Evolutionary conservation across 2,329 filamentous ascomycete species (phyloP).

Genomic region (Beauveria sp.): DNA sequence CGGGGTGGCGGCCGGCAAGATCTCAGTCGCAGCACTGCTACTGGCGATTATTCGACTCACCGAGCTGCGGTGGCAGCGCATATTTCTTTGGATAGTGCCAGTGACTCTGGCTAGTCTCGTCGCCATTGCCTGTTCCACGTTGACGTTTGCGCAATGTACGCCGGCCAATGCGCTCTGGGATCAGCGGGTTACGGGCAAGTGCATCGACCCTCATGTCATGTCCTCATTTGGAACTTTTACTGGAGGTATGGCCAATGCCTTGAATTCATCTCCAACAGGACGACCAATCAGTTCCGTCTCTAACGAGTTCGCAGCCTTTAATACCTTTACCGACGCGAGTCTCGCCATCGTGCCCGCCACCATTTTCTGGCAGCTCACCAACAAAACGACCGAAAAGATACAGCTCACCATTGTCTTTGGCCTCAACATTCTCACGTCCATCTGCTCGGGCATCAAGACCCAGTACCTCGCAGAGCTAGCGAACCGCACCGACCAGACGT

Average conservation of each 20-base stretch:
- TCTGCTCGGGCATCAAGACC: conserved; percentile 19
- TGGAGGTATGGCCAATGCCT: conserved; percentile 10
- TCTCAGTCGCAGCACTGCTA: conserved; percentile 17
- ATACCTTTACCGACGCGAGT: conserved; percentile 18
- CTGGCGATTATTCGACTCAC: conserved; percentile 15
- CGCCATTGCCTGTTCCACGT: conserved; percentile 15
- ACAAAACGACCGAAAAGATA: conserved; percentile 66
- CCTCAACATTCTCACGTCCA: conserved; percentile 18
- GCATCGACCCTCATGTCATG: conserved; percentile 17
- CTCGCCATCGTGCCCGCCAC: conserved; percentile 17
- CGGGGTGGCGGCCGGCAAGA: conserved; percentile 17
- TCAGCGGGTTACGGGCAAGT: conserved; percentile 13
- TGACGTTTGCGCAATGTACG: conserved; percentile 18
- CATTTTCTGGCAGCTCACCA: conserved; percentile 62
- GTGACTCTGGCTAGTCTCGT: conserved; percentile 14
- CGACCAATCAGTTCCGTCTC: not conserved
- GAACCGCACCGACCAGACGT: conserved; percentile 18
- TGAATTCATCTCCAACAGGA: not conserved
- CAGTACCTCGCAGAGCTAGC: conserved; percentile 16
- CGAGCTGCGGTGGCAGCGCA: conserved; percentile 16
- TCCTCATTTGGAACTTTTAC: conserved; percentile 16
- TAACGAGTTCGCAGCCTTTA: conserved; percentile 13
- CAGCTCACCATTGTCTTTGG: conserved; percentile 45
- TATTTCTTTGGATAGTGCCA: conserved; percentile 17
- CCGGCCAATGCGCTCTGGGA: conserved; percentile 17